phyloP scores from a whole-genome alignment of 768 basidiomycete genomes.

The Pulveroboletus frians region DNA sequence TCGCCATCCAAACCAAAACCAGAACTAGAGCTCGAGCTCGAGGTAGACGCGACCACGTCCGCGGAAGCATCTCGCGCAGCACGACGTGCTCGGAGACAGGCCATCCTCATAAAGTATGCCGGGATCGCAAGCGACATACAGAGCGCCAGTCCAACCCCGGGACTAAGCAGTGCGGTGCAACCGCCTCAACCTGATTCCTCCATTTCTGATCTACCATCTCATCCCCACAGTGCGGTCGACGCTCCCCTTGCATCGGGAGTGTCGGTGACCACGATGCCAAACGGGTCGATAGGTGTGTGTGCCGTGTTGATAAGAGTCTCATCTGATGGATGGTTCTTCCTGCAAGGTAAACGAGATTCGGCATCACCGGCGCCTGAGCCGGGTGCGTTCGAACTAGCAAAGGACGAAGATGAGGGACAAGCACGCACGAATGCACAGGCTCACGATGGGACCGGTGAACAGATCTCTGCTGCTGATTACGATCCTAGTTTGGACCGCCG shows the following conservation, averaged over 20 bases:
- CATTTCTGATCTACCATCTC: constrained; percentile 60
- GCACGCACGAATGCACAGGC: constrained; percentile 42
- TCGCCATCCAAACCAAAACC: constrained; percentile 20
- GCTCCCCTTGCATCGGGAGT: constrained; percentile 25
- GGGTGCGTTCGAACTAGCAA: constrained; percentile 61
- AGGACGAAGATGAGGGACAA: constrained; percentile 51
- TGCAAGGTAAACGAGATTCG: constrained; percentile 48
- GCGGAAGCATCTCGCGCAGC: constrained; percentile 62
- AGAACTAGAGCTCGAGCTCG: constrained; percentile 47
- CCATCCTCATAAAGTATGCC: constrained; percentile 74
- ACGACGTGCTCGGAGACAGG: constrained; percentile 65
- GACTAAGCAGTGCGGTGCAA: constrained; percentile 69
- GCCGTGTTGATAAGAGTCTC: background rate
- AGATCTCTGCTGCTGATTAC: constrained; percentile 90
- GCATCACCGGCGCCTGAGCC: constrained; percentile 56
- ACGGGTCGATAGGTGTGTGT: constrained; percentile 23
- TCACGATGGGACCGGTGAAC: constrained; percentile 50
- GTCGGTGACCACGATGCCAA: constrained; percentile 5
- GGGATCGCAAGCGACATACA: constrained; percentile 40
- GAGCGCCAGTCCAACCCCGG: constrained; percentile 52
- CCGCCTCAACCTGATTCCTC: constrained; percentile 56
- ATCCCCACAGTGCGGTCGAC: constrained; percentile 43
- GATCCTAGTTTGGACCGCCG: constrained; percentile 78
- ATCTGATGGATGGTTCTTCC: background rate
- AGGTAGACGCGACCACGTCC: constrained; percentile 45